Percentiles rank a stretch among this genome's conserved stretches.
Evolutionary conservation across 1,284 basidiomycete genomes (phyloP).

Genomic region (Apiotrichum domesticum): DNA sequence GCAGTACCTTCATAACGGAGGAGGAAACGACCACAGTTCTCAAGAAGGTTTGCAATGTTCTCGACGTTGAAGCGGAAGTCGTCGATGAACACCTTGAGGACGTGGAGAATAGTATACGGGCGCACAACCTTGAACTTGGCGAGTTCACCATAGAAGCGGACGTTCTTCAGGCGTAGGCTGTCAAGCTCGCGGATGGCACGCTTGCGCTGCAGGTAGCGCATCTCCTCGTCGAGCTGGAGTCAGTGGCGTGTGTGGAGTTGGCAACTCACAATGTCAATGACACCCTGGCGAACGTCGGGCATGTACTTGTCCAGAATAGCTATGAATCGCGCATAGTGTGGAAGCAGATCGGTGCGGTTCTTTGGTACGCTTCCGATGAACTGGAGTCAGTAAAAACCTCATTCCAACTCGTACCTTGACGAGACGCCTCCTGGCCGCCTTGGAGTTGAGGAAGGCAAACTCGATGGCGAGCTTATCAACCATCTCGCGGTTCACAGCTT

Average conservation of each 20-base stretch:
- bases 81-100: constrained; percentile 93
- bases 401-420: constrained; percentile 58
- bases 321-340: constrained; percentile 85
- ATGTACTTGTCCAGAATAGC: constrained; percentile 87
- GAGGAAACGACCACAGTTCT: constrained; percentile 90
- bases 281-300: constrained; percentile 80
- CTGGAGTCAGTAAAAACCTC: constrained; percentile 47
- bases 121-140: constrained; percentile 93
- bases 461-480: constrained; percentile 94
- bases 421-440: constrained; percentile 83
- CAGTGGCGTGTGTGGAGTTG: neutral
- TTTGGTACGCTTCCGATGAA: constrained; percentile 80
- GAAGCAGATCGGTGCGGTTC: constrained; percentile 81
- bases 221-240: constrained; percentile 84
- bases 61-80: constrained; percentile 93
- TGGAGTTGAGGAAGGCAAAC: constrained; percentile 93
- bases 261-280: constrained; percentile 65
- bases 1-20: constrained; percentile 80
- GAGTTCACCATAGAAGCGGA: constrained; percentile 80
- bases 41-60: constrained; percentile 82
- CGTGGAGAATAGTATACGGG: constrained; percentile 84
- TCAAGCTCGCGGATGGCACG: constrained; percentile 82
- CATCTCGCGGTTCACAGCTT: constrained; percentile 83
- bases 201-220: constrained; percentile 92
- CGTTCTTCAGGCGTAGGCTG: constrained; percentile 83